Evolutionary conservation across 2,329 filamentous ascomycete species (phyloP), one percentile per base, ranked within the genome.

Genomic region (Aureobasidium zeae): DNA sequence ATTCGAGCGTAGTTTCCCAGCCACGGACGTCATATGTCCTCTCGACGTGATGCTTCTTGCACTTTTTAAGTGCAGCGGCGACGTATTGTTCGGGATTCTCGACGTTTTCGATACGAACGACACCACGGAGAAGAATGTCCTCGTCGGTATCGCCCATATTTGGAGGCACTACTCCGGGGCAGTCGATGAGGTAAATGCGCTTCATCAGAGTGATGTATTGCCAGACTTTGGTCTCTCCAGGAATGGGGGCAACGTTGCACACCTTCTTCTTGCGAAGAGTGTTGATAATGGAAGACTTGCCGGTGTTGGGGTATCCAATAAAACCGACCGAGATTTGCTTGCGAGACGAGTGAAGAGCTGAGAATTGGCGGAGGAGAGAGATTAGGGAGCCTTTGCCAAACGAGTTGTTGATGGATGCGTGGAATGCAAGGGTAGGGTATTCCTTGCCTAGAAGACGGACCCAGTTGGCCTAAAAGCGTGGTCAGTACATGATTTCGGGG

Each of bases 1-100:
- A 94, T 49, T 89, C 80, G 11, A 83, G 80, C 12, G 85, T 72
- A 53, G 85, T 77, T 5, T 74, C 75, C 71, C 84, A 93, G 10
- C 81, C 81, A 55, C 78, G 85, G 17, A 98, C 68, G 44, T 91
- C 86, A 53, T 98, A 98, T 1, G 91, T 96, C 52, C 88, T 78
- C 59, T 95, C 86, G 56, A 98, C 76, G 59, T 98, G 89, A 48
- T 84, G 83, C 25, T 76, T 75, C 64, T 94, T 89, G 28, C 91
- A 88, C 47, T 81, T 82, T 36, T 69, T 72, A 43, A 98, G 68
- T 2, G 96, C 77, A 11, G 83, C 85, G 1, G 83, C 77, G 31
- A 98, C 91, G 59, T 98, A 98, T 56, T 98, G 91, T 57, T 93
- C 88, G 0, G 91, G 91, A 57, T 96, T 84, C 53, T 95, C 84